phyloP scores from a whole-genome alignment of 495 filamentous ascomycete species.

The Podospora anserina region DNA sequence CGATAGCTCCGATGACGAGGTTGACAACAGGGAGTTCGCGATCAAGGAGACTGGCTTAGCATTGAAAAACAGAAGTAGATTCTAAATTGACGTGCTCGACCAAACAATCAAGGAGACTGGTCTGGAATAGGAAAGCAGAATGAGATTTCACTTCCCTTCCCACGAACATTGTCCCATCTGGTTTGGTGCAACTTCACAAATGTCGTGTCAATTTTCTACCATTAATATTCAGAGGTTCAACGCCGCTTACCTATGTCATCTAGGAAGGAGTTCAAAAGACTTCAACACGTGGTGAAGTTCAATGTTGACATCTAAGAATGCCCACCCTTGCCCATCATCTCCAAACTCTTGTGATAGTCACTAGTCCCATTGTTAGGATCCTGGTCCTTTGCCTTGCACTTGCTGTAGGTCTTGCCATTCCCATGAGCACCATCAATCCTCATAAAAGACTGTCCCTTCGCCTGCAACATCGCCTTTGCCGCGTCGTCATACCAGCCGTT shows the following conservation, averaged over 20 bases:
- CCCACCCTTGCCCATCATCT: slow-evolving; percentile 32
- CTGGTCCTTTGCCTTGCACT: slow-evolving; percentile 35
- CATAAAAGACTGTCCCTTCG: slow-evolving; percentile 37
- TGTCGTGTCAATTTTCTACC: too few relatives aligned
- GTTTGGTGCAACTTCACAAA: too few relatives aligned
- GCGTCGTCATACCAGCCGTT: slow-evolving; percentile 41
- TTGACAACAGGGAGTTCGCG: slow-evolving; percentile 70
- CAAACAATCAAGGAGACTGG: too few relatives aligned
- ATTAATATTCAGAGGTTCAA: too few relatives aligned
- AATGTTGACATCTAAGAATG: neutral
- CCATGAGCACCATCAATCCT: slow-evolving; percentile 37
- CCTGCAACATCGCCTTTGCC: slow-evolving; percentile 32
- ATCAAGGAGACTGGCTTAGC: too few relatives aligned
- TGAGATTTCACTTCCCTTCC: too few relatives aligned
- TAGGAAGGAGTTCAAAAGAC: neutral
- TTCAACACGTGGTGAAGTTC: neutral
- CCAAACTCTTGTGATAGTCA: slow-evolving; percentile 36
- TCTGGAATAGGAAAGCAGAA: too few relatives aligned
- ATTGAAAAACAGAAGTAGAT: too few relatives aligned
- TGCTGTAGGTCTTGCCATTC: slow-evolving; percentile 32
- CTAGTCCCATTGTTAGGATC: slow-evolving; percentile 35
- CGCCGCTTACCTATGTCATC: neutral
- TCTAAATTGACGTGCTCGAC: too few relatives aligned
- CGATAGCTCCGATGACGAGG: slow-evolving; percentile 53
- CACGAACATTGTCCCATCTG: too few relatives aligned